Base-by-base conservation (phyloP, 2,329 filamentous ascomycete genomes). In the Eutypella sp. region DNA sequence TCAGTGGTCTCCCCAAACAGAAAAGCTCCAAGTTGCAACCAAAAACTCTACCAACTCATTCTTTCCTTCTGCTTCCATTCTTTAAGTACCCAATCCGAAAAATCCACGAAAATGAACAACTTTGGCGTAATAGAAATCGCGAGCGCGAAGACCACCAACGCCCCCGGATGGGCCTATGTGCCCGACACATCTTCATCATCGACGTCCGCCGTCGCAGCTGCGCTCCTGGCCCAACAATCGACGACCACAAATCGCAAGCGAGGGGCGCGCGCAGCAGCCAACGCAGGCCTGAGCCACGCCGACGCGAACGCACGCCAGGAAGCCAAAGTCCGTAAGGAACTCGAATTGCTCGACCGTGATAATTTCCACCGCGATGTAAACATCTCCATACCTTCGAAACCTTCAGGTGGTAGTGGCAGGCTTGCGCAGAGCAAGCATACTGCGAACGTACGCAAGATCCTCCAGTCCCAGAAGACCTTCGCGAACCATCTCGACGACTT, bases 81-180 rank as follows among this genome's bases (percentile, higher is more conserved):
- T 11, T 22, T 22, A 36, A 42, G 24, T 34, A 19, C 10, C 16
- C 29, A 33, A 11, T n/a, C 16, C 13, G 25, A 29, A 7, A 29
- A 13, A 11, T 33, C n/a, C 20, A 9, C 37, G 29, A 43, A 46
- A 23, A 84, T 82, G 76, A 78, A 81, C 61, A 81, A 83, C 58
- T 85, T 85, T 55, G 85, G 87, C 58, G 89, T 97, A 58, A 84
- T 95, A 67, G 85, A 95, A 57, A 73, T 96, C 47, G 87, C 89
- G 29, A 82, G 81, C 60, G 73, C 82, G 23, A 82, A 81, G 50
- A 82, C 82, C 15, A 79, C 81, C 38, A 73, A 78, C 38, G 87
- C 89, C 1, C 90, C 92, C 1, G 92, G 92, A 59, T 97, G 90
- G 86, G 89, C 89, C 11, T 96, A 96, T 64, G 88, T 96, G 1